A percentile compares a stretch with the other conserved stretches of the same genome.
These are phyloP conservation scores for Entomophthora muscae DNA, from an alignment of 371 early-diverging fungal genomes.

Conservation along the genomic window DNA sequence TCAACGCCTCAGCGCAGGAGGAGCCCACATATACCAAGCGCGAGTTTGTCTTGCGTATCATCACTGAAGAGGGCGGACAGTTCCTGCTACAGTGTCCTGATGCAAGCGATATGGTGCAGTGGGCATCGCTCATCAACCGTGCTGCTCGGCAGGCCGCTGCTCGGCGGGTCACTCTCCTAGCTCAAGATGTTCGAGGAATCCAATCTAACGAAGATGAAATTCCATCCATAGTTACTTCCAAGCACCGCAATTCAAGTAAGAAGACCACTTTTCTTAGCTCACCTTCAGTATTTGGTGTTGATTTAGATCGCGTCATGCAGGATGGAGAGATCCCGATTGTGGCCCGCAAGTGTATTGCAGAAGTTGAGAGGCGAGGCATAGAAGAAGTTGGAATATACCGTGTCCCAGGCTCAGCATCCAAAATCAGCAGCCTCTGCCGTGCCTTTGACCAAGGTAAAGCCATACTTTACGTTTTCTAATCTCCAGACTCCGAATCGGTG, in stretches of 20 bases:
- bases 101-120: conserved; percentile 51
- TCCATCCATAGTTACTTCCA: not conserved
- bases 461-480: not conserved
- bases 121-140: conserved; percentile 50
- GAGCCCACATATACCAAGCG: conserved; percentile 51
- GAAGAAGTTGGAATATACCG: conserved; percentile 72
- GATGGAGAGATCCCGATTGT: conserved; percentile 33
- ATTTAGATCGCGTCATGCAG: conserved; percentile 32
- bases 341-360: conserved; percentile 49
- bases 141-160: conserved; percentile 59
- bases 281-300: conserved; percentile 41
- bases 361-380: conserved; percentile 57
- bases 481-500: conserved; percentile 22
- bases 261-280: not conserved
- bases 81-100: conserved; percentile 53
- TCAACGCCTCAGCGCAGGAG: conserved; percentile 43
- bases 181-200: conserved; percentile 6
- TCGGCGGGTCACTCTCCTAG: conserved; percentile 17
- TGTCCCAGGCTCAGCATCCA: conserved; percentile 48
- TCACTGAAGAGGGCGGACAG: conserved; percentile 71
- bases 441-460: conserved; percentile 39
- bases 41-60: conserved; percentile 59
- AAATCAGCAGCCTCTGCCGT: conserved; percentile 35
- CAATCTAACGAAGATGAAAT: not conserved
- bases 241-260: conserved; percentile 16